Conservation (phyloP, 345 rosid genomes). For the Lumnitzera littorea region DNA sequence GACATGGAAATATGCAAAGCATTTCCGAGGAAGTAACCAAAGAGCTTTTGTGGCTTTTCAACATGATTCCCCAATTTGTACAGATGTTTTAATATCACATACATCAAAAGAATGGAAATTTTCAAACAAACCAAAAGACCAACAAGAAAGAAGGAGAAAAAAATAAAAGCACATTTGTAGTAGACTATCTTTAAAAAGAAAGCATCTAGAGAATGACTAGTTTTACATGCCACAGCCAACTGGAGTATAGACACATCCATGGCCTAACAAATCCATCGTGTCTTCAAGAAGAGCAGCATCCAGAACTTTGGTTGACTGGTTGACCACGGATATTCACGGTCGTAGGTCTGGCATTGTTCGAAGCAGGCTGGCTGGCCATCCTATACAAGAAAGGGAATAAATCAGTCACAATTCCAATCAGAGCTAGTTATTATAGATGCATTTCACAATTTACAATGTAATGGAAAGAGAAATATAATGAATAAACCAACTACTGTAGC, state of each 20-base stretch:
- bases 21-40: neutral
- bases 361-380: constrained; percentile 74
- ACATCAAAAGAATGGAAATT: constrained; percentile 9
- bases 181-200: neutral
- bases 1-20: neutral
- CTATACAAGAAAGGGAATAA: constrained; percentile 13
- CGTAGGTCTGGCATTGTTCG: constrained; percentile 48
- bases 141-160: neutral
- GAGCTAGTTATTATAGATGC: too few species aligned
- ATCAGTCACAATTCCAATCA: too few species aligned
- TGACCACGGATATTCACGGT: constrained; percentile 73
- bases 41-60: neutral
- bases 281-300: constrained; percentile 66
- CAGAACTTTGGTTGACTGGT: constrained; percentile 67
- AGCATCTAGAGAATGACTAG: constrained; percentile 1
- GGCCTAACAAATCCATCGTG: neutral
- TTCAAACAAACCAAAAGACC: neutral
- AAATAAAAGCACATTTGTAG: neutral
- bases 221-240: constrained; percentile 10
- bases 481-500: too few species aligned
- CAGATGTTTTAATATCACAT: constrained; percentile 3
- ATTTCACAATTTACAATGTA: neutral
- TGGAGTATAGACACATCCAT: neutral
- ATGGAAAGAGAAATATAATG: neutral
- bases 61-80: constrained; percentile 5